These are phyloP conservation scores for Rusavskia elegans DNA, from an alignment of 495 filamentous ascomycete genomes.

Conservation along the genomic window DNA sequence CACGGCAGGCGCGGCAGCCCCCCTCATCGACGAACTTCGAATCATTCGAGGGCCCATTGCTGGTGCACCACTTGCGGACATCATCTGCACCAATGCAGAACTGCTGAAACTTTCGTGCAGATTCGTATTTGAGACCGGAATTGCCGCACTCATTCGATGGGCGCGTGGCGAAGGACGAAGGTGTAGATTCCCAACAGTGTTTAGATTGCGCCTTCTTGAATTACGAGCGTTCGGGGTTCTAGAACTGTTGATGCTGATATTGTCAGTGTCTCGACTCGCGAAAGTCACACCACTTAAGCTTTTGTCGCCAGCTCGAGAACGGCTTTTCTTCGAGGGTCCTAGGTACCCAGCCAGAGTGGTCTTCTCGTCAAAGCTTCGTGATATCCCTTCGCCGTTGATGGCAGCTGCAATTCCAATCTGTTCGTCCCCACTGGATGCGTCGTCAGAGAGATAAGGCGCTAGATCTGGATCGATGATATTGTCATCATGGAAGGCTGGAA, in stretches of 20 bases:
- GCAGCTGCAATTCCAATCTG: conserved; percentile 74
- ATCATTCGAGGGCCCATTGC: conserved; percentile 44
- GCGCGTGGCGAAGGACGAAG: conserved; percentile 50
- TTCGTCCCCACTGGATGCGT: conserved; percentile 81
- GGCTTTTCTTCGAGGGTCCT: conserved; percentile 53
- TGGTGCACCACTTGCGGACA: conserved; percentile 23
- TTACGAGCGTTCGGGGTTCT: conserved; percentile 36
- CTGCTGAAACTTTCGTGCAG: conserved; percentile 10
- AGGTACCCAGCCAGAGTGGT: conserved; percentile 37
- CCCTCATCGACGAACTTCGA: conserved; percentile 73
- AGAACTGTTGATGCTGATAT: conserved; percentile 40
- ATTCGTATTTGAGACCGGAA: conserved; percentile 1
- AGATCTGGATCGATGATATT: conserved; percentile 97
- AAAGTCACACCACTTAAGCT: conserved; percentile 45
- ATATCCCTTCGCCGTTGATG: conserved; percentile 35
- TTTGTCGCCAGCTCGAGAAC: conserved; percentile 57
- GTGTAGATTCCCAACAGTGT: conserved; percentile 54
- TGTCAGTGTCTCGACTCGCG: conserved; percentile 44
- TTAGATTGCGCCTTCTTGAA: conserved; percentile 58
- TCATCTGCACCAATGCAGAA: conserved; percentile 8
- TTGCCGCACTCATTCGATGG: conserved; percentile 22
- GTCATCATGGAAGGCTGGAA: conserved; percentile 90
- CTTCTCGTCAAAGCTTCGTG: conserved; percentile 39
- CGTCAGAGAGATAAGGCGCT: conserved; percentile 89
- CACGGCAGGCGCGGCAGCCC: conserved; percentile 52